These are phyloP conservation scores for Pichia deserticola DNA, from an alignment of 805 yeast genomes.

Conservation along the genomic window DNA sequence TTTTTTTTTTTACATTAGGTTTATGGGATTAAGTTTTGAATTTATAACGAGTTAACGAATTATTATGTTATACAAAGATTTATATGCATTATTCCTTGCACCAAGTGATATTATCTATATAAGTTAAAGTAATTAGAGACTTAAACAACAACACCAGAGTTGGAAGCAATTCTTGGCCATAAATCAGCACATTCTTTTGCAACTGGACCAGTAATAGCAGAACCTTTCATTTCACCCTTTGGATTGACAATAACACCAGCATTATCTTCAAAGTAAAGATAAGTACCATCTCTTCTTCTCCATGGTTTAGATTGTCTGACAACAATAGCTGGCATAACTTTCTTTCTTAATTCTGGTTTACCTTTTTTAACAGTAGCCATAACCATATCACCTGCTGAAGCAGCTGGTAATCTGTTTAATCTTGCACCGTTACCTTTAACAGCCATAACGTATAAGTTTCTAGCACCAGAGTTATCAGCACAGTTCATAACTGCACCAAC, in stretches of 20 bases:
- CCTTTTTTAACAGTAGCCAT: slow-evolving; percentile 99
- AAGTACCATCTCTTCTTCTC: slow-evolving; percentile 99
- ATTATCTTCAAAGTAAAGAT: slow-evolving; percentile 99
- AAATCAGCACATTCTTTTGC: slow-evolving; percentile 99
- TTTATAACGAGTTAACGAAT: slow-evolving; percentile 7
- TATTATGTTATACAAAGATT: slow-evolving; percentile 12
- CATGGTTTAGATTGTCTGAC: slow-evolving; percentile 99
- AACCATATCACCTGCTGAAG: slow-evolving; percentile 99
- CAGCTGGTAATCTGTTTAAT: slow-evolving; percentile 99
- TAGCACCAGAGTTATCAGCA: slow-evolving; percentile 99
- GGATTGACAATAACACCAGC: slow-evolving; percentile 99
- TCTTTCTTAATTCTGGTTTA: slow-evolving; percentile 99
- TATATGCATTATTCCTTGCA: slow-evolving; percentile 11
- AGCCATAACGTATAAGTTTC: slow-evolving; percentile 97
- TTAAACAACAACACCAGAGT: slow-evolving; percentile 99
- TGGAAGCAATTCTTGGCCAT: slow-evolving; percentile 99
- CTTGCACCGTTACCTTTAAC: slow-evolving; percentile 99
- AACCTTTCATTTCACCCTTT: slow-evolving; percentile 99
- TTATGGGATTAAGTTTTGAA: too few relatives aligned
- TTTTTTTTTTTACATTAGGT: too few relatives aligned
- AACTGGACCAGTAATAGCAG: slow-evolving; percentile 99
- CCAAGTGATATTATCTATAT: slow-evolving; percentile 21
- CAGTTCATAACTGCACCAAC: slow-evolving; percentile 99
- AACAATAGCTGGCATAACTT: slow-evolving; percentile 99
- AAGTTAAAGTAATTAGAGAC: slow-evolving; percentile 15